Conservation (phyloP, 768 basidiomycete species). For the Naganishia vaughanmartiniae region DNA sequence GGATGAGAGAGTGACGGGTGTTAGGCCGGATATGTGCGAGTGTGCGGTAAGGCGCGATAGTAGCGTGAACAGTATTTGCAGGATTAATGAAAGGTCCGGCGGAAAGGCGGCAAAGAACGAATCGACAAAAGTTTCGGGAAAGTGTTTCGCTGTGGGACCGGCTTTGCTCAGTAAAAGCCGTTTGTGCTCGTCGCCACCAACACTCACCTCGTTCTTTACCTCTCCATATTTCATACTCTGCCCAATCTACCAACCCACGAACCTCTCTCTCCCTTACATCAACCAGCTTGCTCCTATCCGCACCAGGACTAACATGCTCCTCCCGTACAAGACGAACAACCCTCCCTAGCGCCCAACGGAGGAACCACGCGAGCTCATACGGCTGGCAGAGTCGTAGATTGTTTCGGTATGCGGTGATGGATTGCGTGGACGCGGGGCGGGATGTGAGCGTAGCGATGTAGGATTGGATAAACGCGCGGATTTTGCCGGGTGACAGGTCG, state of each 20-base stretch:
- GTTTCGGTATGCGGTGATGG: constrained; percentile 41
- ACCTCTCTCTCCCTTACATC: constrained; percentile 42
- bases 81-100: constrained; percentile 31
- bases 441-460: constrained; percentile 60
- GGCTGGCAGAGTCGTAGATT: constrained; percentile 80
- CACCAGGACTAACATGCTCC: constrained; percentile 26
- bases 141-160: background rate
- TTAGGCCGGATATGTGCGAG: constrained; percentile 79
- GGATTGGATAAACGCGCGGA: constrained; percentile 72
- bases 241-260: constrained; percentile 82
- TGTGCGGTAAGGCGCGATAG: constrained; percentile 79
- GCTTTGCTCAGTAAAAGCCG: background rate
- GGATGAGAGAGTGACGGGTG: constrained; percentile 81
- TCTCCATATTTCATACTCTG: constrained; percentile 76
- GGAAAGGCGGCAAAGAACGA: constrained; percentile 57
- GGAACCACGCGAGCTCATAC: constrained; percentile 83
- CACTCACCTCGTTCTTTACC: constrained; percentile 71
- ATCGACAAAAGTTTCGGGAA: background rate
- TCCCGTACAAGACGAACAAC: constrained; percentile 68
- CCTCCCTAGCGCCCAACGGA: constrained; percentile 87
- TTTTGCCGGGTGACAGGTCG: constrained; percentile 71
- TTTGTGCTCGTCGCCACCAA: too few species aligned
- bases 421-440: background rate
- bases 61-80: constrained; percentile 67
- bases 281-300: constrained; percentile 28